These are phyloP conservation scores for Quercus robur DNA, from an alignment of 306 rosid species.

Conservation along the genomic window DNA sequence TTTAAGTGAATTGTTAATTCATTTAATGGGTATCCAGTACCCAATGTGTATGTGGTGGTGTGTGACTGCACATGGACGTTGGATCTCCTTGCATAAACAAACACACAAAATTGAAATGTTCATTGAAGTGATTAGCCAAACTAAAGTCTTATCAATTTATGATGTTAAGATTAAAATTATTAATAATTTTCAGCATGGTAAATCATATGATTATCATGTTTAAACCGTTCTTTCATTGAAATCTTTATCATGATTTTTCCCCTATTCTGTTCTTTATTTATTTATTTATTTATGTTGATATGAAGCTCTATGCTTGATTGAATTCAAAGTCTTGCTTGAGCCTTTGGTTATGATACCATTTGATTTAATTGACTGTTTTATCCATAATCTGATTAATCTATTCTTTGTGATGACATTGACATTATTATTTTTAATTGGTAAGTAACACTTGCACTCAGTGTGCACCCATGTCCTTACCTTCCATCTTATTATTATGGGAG, in stretches of 20 bases:
- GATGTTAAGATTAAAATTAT: neutral
- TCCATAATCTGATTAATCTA: neutral
- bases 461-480: no score
- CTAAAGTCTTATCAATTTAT: neutral
- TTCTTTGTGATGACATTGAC: neutral
- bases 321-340: neutral
- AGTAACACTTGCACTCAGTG: no score
- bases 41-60: neutral
- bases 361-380: neutral
- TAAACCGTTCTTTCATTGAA: neutral
- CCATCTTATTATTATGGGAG: no score
- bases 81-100: neutral
- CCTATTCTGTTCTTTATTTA: neutral
- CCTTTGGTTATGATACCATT: neutral
- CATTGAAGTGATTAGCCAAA: neutral
- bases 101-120: neutral
- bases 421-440: no score
- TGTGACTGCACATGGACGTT: neutral
- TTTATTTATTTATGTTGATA: neutral
- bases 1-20: no score
- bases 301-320: neutral
- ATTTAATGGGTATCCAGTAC: neutral
- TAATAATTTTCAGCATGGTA: neutral
- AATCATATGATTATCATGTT: neutral
- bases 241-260: neutral